phyloP scores from a whole-genome alignment of 2,329 filamentous ascomycete genomes.

The Fusarium sp. region DNA sequence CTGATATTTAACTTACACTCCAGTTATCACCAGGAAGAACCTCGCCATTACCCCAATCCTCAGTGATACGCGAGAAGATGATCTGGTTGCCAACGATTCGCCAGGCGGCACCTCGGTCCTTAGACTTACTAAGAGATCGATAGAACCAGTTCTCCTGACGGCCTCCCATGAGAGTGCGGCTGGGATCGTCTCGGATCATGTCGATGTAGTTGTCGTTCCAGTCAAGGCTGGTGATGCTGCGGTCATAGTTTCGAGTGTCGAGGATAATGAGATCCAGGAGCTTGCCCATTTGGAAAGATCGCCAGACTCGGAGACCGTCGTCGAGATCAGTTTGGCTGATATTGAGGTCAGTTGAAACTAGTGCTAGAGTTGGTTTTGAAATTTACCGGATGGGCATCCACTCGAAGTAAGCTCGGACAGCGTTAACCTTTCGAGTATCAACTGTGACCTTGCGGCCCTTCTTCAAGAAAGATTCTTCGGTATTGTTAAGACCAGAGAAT shows the following conservation, averaged over 20 bases:
- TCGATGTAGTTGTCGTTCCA: constrained; percentile 25
- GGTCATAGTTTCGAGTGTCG: constrained; percentile 74
- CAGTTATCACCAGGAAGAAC: constrained; percentile 40
- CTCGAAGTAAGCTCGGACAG: constrained; percentile 74
- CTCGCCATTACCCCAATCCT: constrained; percentile 45
- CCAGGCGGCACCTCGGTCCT: constrained; percentile 73
- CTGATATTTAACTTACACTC: constrained; percentile 28
- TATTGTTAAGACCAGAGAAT: constrained; percentile 66
- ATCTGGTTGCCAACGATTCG: constrained; percentile 76
- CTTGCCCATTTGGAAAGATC: constrained; percentile 70
- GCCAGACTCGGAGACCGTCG: constrained; percentile 74
- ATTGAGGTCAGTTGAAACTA: not conserved
- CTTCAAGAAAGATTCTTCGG: constrained; percentile 22
- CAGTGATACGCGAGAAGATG: constrained; percentile 65
- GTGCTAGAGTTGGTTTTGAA: no score
- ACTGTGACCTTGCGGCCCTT: constrained; percentile 56
- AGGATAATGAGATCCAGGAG: constrained; percentile 74
- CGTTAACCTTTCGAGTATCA: constrained; percentile 78
- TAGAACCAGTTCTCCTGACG: constrained; percentile 81
- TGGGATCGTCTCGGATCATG: constrained; percentile 69
- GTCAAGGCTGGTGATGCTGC: constrained; percentile 63
- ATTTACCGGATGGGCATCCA: constrained; percentile 61
- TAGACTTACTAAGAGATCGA: constrained; percentile 62
- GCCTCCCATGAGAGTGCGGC: constrained; percentile 74
- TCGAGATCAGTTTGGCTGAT: constrained; percentile 55